Base-by-base conservation (phyloP, 495 filamentous ascomycete species). In the Aspergillus taichungensis region DNA sequence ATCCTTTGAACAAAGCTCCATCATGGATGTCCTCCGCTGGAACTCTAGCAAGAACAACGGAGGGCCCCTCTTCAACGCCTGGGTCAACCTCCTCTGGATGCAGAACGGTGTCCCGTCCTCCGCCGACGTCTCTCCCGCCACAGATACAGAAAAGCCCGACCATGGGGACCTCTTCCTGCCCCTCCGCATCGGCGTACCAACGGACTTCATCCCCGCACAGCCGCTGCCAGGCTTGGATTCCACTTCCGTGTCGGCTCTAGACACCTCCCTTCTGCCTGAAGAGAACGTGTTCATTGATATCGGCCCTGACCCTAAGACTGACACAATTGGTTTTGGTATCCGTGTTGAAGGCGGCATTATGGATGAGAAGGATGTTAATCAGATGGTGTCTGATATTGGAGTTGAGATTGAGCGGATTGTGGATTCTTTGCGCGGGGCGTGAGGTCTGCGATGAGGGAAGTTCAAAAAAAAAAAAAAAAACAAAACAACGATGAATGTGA, bases 71-170 rank as follows among this genome's bases (percentile, higher is more conserved):
- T 67, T 67, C 50, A 64, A 67, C 38, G 52, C 60, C 1, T 67
- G 52, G 52, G 50, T 64, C 13, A 67, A 67, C 33, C 61, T 67
- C 6, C 56, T 67, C 13, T 64, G 56, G 55, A 51, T 52, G 50
- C 57, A 60, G 42, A 47, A 50, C 24, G 42, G 30, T 13, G 34
- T 46, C 3, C 38, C 53, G 7, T 51, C 52, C 3, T 7, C 30
- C 8, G 11, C 36, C 27, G 45, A 43, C 37, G 24, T 24, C 5
- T 31, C 45, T 4, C 46, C 51, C 4, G 18, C 2, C 18, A 4
- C 18, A 18, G 47, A 50, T 6, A 11, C 43, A 34, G 37, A 46
- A 2, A 9, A 42, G 6, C 6, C 30, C 11, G 29, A 42, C 6
- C 18, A 42, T 18, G 13, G 34, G 6, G 41, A 47, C 8, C 30